phyloP scores from a whole-genome alignment of 1,284 basidiomycete genomes.

The Mrakiaceae sp. region DNA sequence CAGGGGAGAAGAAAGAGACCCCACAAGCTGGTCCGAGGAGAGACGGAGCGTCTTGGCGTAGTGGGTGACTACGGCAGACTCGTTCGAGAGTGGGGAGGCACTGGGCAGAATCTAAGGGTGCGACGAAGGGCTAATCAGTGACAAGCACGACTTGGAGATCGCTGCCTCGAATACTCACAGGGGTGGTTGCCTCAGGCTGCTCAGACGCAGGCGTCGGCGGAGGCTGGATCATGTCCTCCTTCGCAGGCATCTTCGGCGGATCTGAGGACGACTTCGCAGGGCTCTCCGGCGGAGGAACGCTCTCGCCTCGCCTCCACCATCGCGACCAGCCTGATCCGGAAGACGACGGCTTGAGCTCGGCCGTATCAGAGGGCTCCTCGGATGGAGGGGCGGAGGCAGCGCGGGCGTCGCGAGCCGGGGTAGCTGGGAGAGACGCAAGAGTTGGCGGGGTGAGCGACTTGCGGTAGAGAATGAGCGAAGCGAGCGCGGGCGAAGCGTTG shows the following conservation, averaged over 20 bases:
- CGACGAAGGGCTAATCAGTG: too few species aligned
- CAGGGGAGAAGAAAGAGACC: background rate
- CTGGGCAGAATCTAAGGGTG: too few species aligned
- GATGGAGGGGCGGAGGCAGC: too few species aligned
- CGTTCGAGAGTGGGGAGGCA: constrained; percentile 16
- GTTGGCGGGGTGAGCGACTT: constrained; percentile 25
- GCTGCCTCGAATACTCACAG: background rate
- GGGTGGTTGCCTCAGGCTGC: background rate
- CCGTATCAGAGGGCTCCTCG: too few species aligned
- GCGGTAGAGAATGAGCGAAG: constrained; percentile 39
- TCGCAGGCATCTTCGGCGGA: too few species aligned
- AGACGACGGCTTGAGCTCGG: constrained; percentile 8
- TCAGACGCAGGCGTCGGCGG: too few species aligned
- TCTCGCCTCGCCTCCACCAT: constrained; percentile 30
- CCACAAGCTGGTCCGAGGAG: constrained; percentile 57
- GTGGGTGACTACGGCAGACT: constrained; percentile 34
- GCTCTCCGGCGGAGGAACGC: constrained; percentile 12
- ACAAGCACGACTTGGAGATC: too few species aligned
- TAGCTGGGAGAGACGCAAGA: background rate
- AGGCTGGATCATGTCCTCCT: too few species aligned
- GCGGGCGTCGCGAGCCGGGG: too few species aligned
- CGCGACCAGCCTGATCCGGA: constrained; percentile 32
- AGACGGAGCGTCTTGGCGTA: constrained; percentile 89
- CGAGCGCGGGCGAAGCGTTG: constrained; percentile 39
- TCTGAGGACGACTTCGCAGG: constrained; percentile 1